Evolutionary conservation across 2,329 filamentous ascomycete genomes (phyloP), one percentile per base, ranked within the genome.

Genomic region (Monosporascus sp.): DNA sequence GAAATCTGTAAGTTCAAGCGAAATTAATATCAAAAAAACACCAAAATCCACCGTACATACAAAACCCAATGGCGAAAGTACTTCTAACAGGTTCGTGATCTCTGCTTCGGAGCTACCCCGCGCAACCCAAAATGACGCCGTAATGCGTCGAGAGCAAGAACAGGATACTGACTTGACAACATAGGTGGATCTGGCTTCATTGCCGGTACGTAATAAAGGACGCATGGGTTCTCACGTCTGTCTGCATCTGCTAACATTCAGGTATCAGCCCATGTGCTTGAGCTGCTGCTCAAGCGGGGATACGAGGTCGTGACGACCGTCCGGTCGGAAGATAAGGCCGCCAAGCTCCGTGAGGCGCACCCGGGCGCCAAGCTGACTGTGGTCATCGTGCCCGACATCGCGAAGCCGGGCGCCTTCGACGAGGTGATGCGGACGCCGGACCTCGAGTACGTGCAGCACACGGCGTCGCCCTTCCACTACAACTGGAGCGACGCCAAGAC

Each of bases 311-410:
- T 82, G 55, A 82, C 79, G 38, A 84, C 80, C 1, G 79, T 83
- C 51, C 77, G 80, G 46, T 75, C 73, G 46, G 73, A 81, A 57
- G 72, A 74, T 47, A 83, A 84, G 64, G 80, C 80, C 19, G 60
- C 72, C 45, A 74, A 73, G 60, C 78, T 84, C 56, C 74, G 75
- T 47, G 69, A 72, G 50, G 75, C 78, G 9, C 74, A 81, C 64
- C 71, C 76, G 2, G 66, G 68, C 20, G 72, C 74, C 16, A 71
- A 73, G 35, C 76, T 85, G 19, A 63, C 70, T 35, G 72, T 79
- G 14, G 73, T 68, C 52, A 84, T 94, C 60, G 89, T 95, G 24
- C 82, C 86, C 19, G 90, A 96, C 65, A 88, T 96, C 60, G 88
- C 89, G 3, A 70, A 84, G 63, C 78, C 84, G 44, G 78, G 79